Evolutionary conservation across 768 basidiomycete genomes (phyloP).

Genomic region (Dictyophora rubrovolvata): DNA sequence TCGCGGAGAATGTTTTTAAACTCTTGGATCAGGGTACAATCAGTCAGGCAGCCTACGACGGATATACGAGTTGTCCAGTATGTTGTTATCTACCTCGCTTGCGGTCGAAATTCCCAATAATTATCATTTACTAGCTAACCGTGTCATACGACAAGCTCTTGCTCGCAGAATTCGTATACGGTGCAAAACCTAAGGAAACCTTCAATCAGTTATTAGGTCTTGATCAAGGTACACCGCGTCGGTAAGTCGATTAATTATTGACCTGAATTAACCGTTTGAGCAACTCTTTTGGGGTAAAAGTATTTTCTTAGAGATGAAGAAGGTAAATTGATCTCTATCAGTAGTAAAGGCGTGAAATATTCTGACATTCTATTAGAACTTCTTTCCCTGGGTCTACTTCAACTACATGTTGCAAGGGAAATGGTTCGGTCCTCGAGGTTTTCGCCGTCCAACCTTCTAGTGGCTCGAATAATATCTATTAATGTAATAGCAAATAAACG

Average conservation of each 20-base stretch:
- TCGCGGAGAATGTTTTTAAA: slow-evolving; percentile 80
- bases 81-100: slow-evolving; percentile 17
- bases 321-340: slow-evolving; percentile 35
- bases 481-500: neutral
- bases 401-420: slow-evolving; percentile 39
- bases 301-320: slow-evolving; percentile 82
- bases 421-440: slow-evolving; percentile 40
- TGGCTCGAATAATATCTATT: neutral
- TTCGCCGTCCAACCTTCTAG: slow-evolving; percentile 29
- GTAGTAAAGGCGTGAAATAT: neutral
- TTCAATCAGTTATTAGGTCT: slow-evolving; percentile 52
- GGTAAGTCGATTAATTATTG: slow-evolving; percentile 32
- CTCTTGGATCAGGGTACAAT: slow-evolving; percentile 65
- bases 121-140: slow-evolving; percentile 17
- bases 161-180: slow-evolving; percentile 94
- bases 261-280: neutral
- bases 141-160: slow-evolving; percentile 32
- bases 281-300: slow-evolving; percentile 23
- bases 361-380: slow-evolving; percentile 29
- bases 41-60: slow-evolving; percentile 66
- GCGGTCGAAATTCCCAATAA: neutral
- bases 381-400: slow-evolving; percentile 76
- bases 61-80: slow-evolving; percentile 84
- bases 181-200: slow-evolving; percentile 75
- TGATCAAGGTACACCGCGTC: slow-evolving; percentile 67